Conservation (phyloP, 805 yeast species). For the Kazachstania bromeliacearum region DNA sequence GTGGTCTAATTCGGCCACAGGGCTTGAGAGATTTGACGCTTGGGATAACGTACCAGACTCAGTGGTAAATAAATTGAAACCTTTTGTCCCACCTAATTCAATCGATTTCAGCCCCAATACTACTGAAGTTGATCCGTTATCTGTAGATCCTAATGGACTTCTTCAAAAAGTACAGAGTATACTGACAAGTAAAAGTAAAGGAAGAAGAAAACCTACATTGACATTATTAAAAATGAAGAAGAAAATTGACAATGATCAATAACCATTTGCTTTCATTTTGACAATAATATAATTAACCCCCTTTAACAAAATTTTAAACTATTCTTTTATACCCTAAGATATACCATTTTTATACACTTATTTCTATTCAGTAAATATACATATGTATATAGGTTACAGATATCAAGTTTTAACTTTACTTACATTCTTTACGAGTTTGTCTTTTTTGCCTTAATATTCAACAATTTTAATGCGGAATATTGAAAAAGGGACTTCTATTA, state of each 20-base stretch:
- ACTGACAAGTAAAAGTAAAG: constrained; percentile 16
- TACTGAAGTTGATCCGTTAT: background rate
- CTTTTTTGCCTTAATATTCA: no score
- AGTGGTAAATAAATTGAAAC: constrained; percentile 23
- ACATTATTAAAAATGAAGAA: constrained; percentile 11
- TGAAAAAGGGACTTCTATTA: no score
- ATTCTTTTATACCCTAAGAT: no score
- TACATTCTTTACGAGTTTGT: no score
- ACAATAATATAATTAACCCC: no score
- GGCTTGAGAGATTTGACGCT: constrained; percentile 27
- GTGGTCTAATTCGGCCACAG: constrained; percentile 32
- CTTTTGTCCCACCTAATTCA: constrained; percentile 28
- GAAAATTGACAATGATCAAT: background rate
- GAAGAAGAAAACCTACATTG: constrained; percentile 25
- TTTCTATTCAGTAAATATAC: no score
- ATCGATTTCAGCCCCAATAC: background rate
- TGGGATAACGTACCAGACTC: constrained; percentile 30
- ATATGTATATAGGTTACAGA: no score
- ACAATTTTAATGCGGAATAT: background rate
- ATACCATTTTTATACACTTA: no score
- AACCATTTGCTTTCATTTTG: background rate
- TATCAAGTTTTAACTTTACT: no score
- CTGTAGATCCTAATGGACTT: constrained; percentile 5
- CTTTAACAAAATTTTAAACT: no score
- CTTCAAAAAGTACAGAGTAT: constrained; percentile 8